Evolutionary conservation across 495 filamentous ascomycete species (phyloP), one percentile per base, ranked within the genome.

Genomic region (Penicillium roqueforti): DNA sequence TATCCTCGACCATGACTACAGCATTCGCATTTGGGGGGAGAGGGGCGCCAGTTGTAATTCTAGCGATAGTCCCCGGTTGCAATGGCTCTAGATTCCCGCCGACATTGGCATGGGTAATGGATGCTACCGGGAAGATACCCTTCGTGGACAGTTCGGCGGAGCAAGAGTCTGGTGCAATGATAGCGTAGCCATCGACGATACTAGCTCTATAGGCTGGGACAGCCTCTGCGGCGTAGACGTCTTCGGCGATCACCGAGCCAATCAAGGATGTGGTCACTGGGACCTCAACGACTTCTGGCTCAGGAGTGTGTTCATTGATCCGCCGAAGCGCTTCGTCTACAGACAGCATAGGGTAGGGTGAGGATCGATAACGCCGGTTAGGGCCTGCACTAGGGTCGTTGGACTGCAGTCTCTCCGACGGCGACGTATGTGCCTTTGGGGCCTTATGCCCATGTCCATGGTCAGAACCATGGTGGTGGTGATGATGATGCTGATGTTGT

Each of bases 1-100:
- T 97, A 62, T 97, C 93, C 72, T 98, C 93, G 3, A 97, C 93
- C 95, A 97, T 98, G 19, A 96, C 87, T 14, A 97, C 92, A 3
- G 91, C 84, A 36, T 87, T 96, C 11, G 93, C 90, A 4, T 92
- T 90, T 0, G 84, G 82, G 4, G 95, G 93, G 2, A 98, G 74
- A 11, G 93, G 92, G 4, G 95, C 93, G 0, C 93, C 93, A 0
- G 93, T 98, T 1, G 93, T 97, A 56, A 97, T 96, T 26, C 93
- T 74, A 8, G 95, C 84, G 32, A 97, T 85, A 55, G 91, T 80
- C 0, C 92, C 92, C 39, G 77, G 76, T 38, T 85, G 75, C 22
- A 96, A 72, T 10, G 79, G 74, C 20, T 80, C 58, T 19, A 80
- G 70, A 25, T 73, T 73, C 5, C 80, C 79, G 1, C 86, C 84